Evolutionary conservation across 805 yeast genomes (phyloP), one percentile per base, ranked within the genome.

Genomic region (Cephaloascus albidus): DNA sequence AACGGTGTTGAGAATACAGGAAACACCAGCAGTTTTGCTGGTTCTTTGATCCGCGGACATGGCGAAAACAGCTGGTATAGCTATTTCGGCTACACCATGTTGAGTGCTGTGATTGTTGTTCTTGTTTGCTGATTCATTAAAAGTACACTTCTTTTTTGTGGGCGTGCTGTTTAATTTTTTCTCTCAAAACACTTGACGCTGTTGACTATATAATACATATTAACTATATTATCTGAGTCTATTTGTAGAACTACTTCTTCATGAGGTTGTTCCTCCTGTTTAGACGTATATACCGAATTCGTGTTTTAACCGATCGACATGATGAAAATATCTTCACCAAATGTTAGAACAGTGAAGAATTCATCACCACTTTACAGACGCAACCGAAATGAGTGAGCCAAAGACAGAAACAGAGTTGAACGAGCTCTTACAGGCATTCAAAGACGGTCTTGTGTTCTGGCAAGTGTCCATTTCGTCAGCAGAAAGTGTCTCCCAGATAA

Each of bases 1-100:
- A 48, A 44, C 20, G 62, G 53, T 3, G 34, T 36, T 2, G 28
- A 23, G 12, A 23, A 12, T 12, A 23, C 28, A 23, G 53, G 52
- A 32, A 45, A 46, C 14, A 47, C 28, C 6, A n/a, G n/a, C 42
- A 23, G 28, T 23, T 23, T 23, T 23, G 28, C 28, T 8, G 28
- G 28, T 12, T 23, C 28, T 23, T 8, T 23, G 12, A 23, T 23
- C 28, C 6, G 6, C 10, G 28, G 28, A 8, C 28, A 12, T 23
- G 28, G 28, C 12, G 28, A 23, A 8, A 23, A 12, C 12, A 8
- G 10, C 12, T 23, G 6, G 10, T 23, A 23, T 12, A 23, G 10
- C 12, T 23, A 23, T 12, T 23, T 23, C 12, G 28, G 28, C 12
- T 23, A 23, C 12, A 23, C 28, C 12, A 8, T 23, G 6, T 23